phyloP scores from a whole-genome alignment of 306 rosid species.

The Bauhinia variegata region DNA sequence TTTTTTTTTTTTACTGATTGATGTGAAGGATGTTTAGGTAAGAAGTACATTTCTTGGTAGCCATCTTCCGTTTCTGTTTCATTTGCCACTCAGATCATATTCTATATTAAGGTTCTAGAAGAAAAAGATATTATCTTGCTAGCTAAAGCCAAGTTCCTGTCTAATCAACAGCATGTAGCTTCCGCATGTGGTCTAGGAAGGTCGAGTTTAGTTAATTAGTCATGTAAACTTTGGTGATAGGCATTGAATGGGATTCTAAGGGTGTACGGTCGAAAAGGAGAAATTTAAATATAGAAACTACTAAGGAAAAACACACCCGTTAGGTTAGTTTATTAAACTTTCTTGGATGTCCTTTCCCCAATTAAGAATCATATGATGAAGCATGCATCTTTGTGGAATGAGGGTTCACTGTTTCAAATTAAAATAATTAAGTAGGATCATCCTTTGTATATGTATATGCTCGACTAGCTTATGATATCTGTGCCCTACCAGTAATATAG shows the following conservation, averaged over 20 bases:
- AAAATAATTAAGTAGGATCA: constrained; percentile 24
- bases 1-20: constrained; percentile 50
- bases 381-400: constrained; percentile 11
- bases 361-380: constrained; percentile 26
- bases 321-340: background rate
- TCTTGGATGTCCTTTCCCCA: background rate
- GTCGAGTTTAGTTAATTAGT: constrained; percentile 43
- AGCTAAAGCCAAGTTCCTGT: constrained; percentile 18
- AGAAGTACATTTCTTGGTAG: constrained; percentile 52
- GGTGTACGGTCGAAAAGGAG: constrained; percentile 42
- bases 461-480: constrained; percentile 39
- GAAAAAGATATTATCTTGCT: constrained; percentile 7
- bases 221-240: constrained; percentile 43
- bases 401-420: constrained; percentile 32
- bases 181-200: constrained; percentile 34
- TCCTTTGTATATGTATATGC: background rate
- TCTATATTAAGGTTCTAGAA: constrained; percentile 15
- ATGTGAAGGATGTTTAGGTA: constrained; percentile 44
- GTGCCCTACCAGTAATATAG: constrained; percentile 36
- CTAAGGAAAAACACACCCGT: background rate
- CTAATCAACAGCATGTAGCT: constrained; percentile 34
- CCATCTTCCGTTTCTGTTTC: constrained; percentile 39
- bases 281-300: constrained; percentile 7
- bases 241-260: constrained; percentile 16
- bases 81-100: constrained; percentile 24